Conservation (phyloP, 148 eudicot genomes). For the Simmondsia chinensis region DNA sequence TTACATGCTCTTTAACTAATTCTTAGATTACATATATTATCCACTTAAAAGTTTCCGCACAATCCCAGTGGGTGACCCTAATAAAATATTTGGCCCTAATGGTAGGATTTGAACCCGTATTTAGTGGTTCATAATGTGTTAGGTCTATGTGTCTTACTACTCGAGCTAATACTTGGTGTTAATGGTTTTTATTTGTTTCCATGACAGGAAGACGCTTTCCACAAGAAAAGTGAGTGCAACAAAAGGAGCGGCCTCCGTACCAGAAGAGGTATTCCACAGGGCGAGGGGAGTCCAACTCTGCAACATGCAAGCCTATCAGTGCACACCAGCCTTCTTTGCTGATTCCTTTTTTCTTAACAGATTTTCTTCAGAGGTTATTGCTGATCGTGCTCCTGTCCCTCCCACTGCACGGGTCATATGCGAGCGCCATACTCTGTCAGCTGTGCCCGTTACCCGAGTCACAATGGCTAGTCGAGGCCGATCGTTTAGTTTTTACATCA, state of each 20-base stretch:
- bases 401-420: constrained; percentile 72
- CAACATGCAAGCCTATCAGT: constrained; percentile 93
- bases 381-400: constrained; percentile 67
- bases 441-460: constrained; percentile 88
- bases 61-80: too few relatives aligned
- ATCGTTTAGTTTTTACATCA: constrained; percentile 76
- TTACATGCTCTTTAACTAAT: too few relatives aligned
- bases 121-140: too few relatives aligned
- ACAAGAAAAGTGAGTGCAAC: constrained; percentile 80
- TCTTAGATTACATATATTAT: too few relatives aligned
- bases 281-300: constrained; percentile 88
- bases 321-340: constrained; percentile 86
- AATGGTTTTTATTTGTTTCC: not conserved
- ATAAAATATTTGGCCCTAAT: too few relatives aligned
- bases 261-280: constrained; percentile 94
- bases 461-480: constrained; percentile 58
- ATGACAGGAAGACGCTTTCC: constrained; percentile 65
- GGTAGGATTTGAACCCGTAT: too few relatives aligned
- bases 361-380: constrained; percentile 91
- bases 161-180: not conserved
- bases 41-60: too few relatives aligned
- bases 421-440: constrained; percentile 81
- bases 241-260: constrained; percentile 93
- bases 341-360: constrained; percentile 87
- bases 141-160: too few relatives aligned